A percentile compares a stretch with the other conserved stretches of the same genome.
These are phyloP conservation scores for Xylaria sp. DNA, from an alignment of 2,329 filamentous ascomycete genomes.

Conservation along the genomic window DNA sequence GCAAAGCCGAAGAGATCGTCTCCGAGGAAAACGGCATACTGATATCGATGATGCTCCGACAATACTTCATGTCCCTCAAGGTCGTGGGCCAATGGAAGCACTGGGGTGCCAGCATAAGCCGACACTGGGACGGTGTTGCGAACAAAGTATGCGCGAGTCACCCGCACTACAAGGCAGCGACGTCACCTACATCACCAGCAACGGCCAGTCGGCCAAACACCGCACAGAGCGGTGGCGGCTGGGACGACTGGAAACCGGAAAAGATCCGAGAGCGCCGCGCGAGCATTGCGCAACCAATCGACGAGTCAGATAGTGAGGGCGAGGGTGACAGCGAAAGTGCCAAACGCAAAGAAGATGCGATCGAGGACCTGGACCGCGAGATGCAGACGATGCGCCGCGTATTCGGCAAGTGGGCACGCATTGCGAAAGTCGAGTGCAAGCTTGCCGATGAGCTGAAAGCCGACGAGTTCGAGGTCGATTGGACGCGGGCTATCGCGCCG, in stretches of 20 bases:
- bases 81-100: slow-evolving; percentile 83
- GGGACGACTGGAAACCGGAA: slow-evolving; percentile 54
- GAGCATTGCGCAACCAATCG: slow-evolving; percentile 47
- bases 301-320: slow-evolving; percentile 58
- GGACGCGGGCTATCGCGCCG: slow-evolving; percentile 85
- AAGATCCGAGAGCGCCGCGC: slow-evolving; percentile 52
- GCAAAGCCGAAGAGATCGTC: slow-evolving; percentile 79
- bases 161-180: slow-evolving; percentile 51
- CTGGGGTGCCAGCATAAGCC: slow-evolving; percentile 70
- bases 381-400: slow-evolving; percentile 75
- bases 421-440: slow-evolving; percentile 69
- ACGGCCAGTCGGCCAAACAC: slow-evolving; percentile 14
- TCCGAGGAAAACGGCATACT: slow-evolving; percentile 88
- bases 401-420: slow-evolving; percentile 77
- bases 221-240: slow-evolving; percentile 42
- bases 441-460: slow-evolving; percentile 67
- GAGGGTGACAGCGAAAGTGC: slow-evolving; percentile 50
- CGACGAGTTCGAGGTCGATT: slow-evolving; percentile 72
- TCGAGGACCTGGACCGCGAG: slow-evolving; percentile 63
- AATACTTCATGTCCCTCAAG: slow-evolving; percentile 90
- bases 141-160: slow-evolving; percentile 66
- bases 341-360: slow-evolving; percentile 40
- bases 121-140: slow-evolving; percentile 75
- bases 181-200: slow-evolving; percentile 34
- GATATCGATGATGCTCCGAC: slow-evolving; percentile 85